Evolutionary conservation across 345 rosid genomes (phyloP).

Genomic region (Boechera stricta): DNA sequence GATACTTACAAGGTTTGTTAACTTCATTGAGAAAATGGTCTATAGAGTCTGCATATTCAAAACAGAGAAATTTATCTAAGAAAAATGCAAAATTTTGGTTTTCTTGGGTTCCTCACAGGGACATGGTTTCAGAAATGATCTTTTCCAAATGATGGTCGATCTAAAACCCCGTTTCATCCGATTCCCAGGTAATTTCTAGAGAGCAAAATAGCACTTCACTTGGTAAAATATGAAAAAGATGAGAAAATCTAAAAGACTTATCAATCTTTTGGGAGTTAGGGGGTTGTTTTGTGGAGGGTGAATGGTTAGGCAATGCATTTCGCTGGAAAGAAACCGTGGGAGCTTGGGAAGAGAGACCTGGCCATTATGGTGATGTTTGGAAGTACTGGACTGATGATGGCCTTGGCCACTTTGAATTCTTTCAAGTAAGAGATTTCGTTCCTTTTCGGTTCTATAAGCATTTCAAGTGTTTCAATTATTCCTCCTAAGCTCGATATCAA

Average conservation of each 20-base stretch:
- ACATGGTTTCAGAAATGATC: conserved; percentile 43
- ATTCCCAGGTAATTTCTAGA: conserved; percentile 33
- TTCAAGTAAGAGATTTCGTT: conserved; percentile 56
- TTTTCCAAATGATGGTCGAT: conserved; percentile 35
- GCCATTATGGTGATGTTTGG: conserved; percentile 95
- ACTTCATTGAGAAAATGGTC: neutral
- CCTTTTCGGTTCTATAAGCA: neutral
- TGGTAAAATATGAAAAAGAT: neutral
- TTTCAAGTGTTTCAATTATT: neutral
- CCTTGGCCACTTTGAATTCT: conserved; percentile 80
- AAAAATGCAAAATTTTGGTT: neutral
- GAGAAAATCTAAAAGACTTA: neutral
- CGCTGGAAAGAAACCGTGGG: conserved; percentile 91
- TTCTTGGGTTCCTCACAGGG: conserved; percentile 30
- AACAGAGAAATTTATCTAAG: neutral
- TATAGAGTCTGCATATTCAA: neutral
- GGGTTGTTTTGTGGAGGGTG: conserved; percentile 95
- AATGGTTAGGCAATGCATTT: conserved; percentile 78
- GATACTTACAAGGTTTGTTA: conserved; percentile 78
- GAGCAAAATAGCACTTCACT: conserved; percentile 8
- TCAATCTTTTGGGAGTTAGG: conserved; percentile 47
- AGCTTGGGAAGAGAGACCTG: conserved; percentile 95
- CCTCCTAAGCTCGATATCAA: neutral
- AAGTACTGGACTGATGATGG: conserved; percentile 95
- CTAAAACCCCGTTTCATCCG: conserved; percentile 42